Conservation (phyloP, 345 rosid genomes). For the Acer yangbiense region DNA sequence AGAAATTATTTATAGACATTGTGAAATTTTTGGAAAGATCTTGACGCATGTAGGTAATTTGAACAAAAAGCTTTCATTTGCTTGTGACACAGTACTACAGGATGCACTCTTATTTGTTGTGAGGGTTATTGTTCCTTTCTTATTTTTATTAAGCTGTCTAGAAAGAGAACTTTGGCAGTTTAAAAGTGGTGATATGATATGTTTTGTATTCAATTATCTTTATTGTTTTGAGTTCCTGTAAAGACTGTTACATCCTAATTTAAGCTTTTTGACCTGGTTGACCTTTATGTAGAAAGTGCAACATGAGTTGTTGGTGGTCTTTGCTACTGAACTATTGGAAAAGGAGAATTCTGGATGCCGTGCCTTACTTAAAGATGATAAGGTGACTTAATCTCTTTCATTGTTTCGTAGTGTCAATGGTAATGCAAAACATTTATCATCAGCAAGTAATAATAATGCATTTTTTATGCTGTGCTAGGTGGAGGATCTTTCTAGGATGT, state of each 20-base stretch:
- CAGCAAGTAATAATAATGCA: not conserved
- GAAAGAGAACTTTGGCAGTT: not conserved
- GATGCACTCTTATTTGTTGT: not conserved
- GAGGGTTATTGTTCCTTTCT: not conserved
- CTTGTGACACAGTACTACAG: not conserved
- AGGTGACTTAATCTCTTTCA: slow-evolving; percentile 44
- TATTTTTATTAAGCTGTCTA: not conserved
- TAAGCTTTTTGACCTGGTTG: slow-evolving; percentile 15
- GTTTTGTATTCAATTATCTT: not conserved
- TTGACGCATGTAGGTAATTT: not conserved
- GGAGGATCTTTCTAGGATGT: slow-evolving; percentile 96
- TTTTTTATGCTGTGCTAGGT: slow-evolving; percentile 42
- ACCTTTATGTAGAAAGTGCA: slow-evolving; percentile 74
- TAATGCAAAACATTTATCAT: slow-evolving; percentile 4
- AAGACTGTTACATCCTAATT: slow-evolving; percentile 6
- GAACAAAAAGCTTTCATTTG: not conserved
- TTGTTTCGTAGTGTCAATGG: not conserved
- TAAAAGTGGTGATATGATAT: not conserved
- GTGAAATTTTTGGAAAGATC: slow-evolving; percentile 2
- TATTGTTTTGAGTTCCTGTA: not conserved
- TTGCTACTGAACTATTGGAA: slow-evolving; percentile 72
- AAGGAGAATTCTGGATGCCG: slow-evolving; percentile 93
- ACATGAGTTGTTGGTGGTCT: slow-evolving; percentile 71
- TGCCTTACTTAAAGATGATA: slow-evolving; percentile 86
- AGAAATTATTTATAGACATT: not conserved